Evolutionary conservation across 805 yeast genomes (phyloP), one percentile per base, ranked within the genome.

Genomic region (Jamesozyma spencerorum): DNA sequence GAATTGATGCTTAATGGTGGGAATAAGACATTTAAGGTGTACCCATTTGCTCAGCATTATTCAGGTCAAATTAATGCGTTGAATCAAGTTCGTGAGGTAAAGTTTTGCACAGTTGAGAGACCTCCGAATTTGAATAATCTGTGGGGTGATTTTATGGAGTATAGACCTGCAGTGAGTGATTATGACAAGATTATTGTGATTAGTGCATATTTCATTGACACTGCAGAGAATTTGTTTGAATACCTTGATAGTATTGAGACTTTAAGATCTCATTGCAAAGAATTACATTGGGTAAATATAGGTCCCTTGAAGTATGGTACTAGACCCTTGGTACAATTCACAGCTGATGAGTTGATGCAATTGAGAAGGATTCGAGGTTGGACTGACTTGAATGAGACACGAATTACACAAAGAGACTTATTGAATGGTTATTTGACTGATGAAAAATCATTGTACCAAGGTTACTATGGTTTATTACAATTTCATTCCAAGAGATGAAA

Each of bases 261-360:
- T 10, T 51, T 80, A 28, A 61, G 68, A 10, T 52, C 53, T 7
- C 66, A 64, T 7, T 38, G 51, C 29, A n/a, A 64, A 13, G 70
- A 70, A 3, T 80, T 85, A 0, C 67, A 71, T 32, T 90, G 97
- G 97, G 75, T 90, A 47, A 90, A 92, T 56, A 69, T 79, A 12
- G 98, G 98, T 0, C 98, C 98, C 0, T 67, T 92, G 45, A 83
- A 88, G 58, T 90, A 92, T 67, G 97, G 97, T 0, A 77, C 86
- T 2, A 83, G 87, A 40, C 79, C 95, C 36, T 68, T 73, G 55
- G 76, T 80, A 24, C 95, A 88, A 57, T 64, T 86, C 24, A 79
- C 78, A 31, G 65, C 74, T 12, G 80, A 81, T n/a, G 97, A 88
- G 54, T 55, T 88, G 37, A 58, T 62, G 12, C 48, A 55, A n/a